A percentile compares a stretch with the other conserved stretches of the same genome.
Conservation (phyloP, 441 rosid genomes). For the Populus hybrid region DNA sequence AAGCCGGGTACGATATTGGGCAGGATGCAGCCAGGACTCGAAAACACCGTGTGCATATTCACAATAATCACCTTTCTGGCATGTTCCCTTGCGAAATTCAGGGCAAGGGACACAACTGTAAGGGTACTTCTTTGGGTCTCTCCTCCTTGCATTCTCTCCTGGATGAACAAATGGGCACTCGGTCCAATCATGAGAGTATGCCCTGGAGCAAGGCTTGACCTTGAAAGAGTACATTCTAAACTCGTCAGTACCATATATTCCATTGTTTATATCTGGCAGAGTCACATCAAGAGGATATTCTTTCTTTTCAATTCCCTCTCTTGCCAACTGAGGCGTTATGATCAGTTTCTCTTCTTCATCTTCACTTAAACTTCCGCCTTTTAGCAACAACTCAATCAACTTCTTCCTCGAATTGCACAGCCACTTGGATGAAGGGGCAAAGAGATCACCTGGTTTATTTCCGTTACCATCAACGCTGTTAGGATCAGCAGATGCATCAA, state of each 20-base stretch:
- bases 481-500: slow-evolving; percentile 59
- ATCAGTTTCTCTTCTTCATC: slow-evolving; percentile 47
- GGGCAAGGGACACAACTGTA: slow-evolving; percentile 98
- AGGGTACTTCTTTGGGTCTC: slow-evolving; percentile 90
- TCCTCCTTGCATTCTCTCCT: slow-evolving; percentile 93
- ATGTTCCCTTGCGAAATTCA: slow-evolving; percentile 88
- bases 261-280: slow-evolving; percentile 83
- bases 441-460: slow-evolving; percentile 58
- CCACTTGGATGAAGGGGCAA: slow-evolving; percentile 33
- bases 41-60: slow-evolving; percentile 96
- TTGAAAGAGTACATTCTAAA: slow-evolving; percentile 89
- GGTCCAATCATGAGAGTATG: slow-evolving; percentile 97
- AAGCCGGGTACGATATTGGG: slow-evolving; percentile 88
- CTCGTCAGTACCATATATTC: slow-evolving; percentile 81
- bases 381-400: slow-evolving; percentile 50
- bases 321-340: slow-evolving; percentile 33
- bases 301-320: slow-evolving; percentile 59
- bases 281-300: slow-evolving; percentile 83
- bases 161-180: slow-evolving; percentile 98
- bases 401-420: slow-evolving; percentile 42
- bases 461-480: slow-evolving; percentile 50
- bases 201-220: slow-evolving; percentile 95
- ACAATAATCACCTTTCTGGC: slow-evolving; percentile 77
- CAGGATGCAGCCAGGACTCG: slow-evolving; percentile 97
- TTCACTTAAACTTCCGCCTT: slow-evolving; percentile 34